Base-by-base conservation (phyloP, 2,329 filamentous ascomycete genomes). In the Penicillium sp. region DNA sequence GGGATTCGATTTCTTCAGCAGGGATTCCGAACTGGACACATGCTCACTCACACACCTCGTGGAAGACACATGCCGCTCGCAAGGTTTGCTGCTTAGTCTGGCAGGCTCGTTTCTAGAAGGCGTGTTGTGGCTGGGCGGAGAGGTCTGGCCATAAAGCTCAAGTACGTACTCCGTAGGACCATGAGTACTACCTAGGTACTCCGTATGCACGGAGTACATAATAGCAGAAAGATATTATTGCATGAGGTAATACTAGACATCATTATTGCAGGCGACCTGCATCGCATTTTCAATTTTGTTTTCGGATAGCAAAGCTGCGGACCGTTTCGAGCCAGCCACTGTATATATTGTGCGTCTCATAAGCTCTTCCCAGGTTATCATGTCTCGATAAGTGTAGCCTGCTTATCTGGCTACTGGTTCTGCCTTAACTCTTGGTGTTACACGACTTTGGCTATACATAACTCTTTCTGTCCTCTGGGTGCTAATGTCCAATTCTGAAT, bases 401-500 rank as follows among this genome's bases (percentile, higher is more conserved):
- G 18, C n/a, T 41, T 30, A 26, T 18, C 14, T 34, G 14, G n/a
- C 7, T 14, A 36, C 5, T 14, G 26, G 11, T 3, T 9, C 35
- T 13, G 26, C 3, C 47, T 27, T 29, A 9, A 32, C 7, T 35
- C 10, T 40, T 29, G 13, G 23, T 13, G 32, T 34, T 34, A n/a
- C n/a, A 23, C n/a, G 19, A 26, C 23, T 13, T 3, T 30, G 14
- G 10, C 26, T 40, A 39, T 23, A 52, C 34, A 29, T 10, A n/a
- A 32, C n/a, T n/a, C n/a, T n/a, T n/a, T n/a, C n/a, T n/a, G n/a
- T n/a, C 14, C 9, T 16, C n/a, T 42, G 26, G 7, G 34, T 40
- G 6, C 8, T 7, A 40, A 32, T n/a, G 36, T 29, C 51, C 59
- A 56, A 59, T 57, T 35, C 39, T 27, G 49, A 54, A 52, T 53